Base-by-base conservation (phyloP, 352 stramenopile genomes). In the Globisporangium spiculum region DNA sequence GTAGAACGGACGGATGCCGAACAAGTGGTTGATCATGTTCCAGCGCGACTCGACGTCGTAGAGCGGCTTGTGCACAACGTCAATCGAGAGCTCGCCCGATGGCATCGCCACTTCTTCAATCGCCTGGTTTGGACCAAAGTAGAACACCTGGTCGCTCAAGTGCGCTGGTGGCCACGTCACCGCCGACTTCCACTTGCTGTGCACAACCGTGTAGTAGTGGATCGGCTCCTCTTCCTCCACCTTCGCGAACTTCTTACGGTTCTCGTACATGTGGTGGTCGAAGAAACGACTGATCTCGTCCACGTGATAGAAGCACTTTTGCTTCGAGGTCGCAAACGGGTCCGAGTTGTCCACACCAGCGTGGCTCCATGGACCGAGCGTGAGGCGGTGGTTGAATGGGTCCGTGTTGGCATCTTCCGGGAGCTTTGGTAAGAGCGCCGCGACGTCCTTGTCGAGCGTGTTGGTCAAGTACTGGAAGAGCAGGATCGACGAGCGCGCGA, bases 271-370 rank as follows among this genome's bases (percentile, higher is more conserved):
- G 72, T 93, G 87, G 76, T 90, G 78, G 64, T 94, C 87, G 59
- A 94, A 88, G 80, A 92, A 94, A 55, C 87, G 84, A 56, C 80
- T 91, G 70, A 94, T 88, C 72, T 94, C 84, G 58, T 92, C 83
- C 57, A 94, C 64, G 69, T 92, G 84, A 64, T 86, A 92, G 66
- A 93, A 94, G 68, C 87, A 94, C 65, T 92, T 92, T 30, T 92
- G 84, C 77, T 94, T 94, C 22, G 83, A 90, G 67, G 75, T 67
- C 12, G 84, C 87, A 64, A 92, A 94, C 52, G 87, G 87, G 48
- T 94, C 87, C 5, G 75, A 71, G 67, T 93, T 94, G 72, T 94
- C 87, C 16, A 93, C 85, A 67, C 86, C 86, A 8, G 79, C 84
- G 75, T 94, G 87, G 71, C 87, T 93, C 87, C 87, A 94, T 3